phyloP scores from a whole-genome alignment of 768 basidiomycete genomes.

The Baorangia bicolor region DNA sequence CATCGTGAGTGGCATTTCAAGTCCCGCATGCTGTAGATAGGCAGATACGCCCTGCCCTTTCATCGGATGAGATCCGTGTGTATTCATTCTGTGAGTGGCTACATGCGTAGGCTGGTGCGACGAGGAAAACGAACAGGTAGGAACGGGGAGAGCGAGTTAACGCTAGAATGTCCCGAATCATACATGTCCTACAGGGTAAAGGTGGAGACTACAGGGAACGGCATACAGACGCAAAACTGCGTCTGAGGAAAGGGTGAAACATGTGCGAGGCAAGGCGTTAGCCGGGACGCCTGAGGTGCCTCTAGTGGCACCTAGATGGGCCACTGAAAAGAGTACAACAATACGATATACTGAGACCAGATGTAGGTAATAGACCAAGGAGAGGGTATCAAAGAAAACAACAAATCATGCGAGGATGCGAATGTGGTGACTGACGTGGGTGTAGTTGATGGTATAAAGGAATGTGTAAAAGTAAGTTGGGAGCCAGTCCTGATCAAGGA shows the following conservation, averaged over 20 bases:
- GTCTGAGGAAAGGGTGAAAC: not conserved
- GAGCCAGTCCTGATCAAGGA: constrained; percentile 22
- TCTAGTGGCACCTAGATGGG: constrained; percentile 3
- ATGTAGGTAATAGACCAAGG: constrained; percentile 7
- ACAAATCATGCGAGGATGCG: constrained; percentile 16
- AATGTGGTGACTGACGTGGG: constrained; percentile 10
- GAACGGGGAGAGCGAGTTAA: not conserved
- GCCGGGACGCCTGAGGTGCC: constrained; percentile 1
- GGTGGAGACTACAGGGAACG: not conserved
- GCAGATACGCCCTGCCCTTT: not conserved
- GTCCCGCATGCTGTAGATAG: not conserved
- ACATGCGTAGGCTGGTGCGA: not conserved
- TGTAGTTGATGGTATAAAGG: constrained; percentile 15
- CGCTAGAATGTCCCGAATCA: constrained; percentile 11
- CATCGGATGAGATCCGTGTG: constrained; percentile 3
- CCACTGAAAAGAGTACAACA: constrained; percentile 5
- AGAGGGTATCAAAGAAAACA: constrained; percentile 8
- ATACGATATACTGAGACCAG: constrained; percentile 12
- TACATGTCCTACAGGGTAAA: constrained; percentile 1
- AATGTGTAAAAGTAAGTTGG: constrained; percentile 17
- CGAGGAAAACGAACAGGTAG: not conserved
- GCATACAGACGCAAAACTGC: not conserved
- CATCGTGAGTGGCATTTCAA: not conserved
- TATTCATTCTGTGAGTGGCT: constrained; percentile 1
- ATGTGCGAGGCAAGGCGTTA: not conserved